Evolutionary conservation across 306 rosid genomes (phyloP), one percentile per base, ranked within the genome.

Genomic region (Nissolia schottii): DNA sequence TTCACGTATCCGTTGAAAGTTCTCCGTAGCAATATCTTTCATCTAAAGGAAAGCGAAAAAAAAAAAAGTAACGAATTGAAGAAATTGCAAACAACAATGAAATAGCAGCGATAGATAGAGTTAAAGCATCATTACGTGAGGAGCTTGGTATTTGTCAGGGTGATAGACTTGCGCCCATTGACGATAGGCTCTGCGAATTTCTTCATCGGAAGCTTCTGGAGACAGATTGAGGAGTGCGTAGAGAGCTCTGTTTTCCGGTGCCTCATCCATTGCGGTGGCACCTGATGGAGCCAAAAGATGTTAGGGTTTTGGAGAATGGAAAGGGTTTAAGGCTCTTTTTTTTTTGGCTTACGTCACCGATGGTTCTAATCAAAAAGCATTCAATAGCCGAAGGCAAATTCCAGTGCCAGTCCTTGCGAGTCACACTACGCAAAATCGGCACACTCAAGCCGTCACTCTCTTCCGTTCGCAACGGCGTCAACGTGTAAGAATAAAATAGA

Each of bases 91-190:
- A 41, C 16, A 48, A 63, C 1, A 62, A 64, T 1, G 8, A 23
- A 67, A 25, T 31, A 79, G 15, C 28, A 19, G 5, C n/a, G 14
- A 11, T 32, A 46, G n/a, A 65, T 24, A 18, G 3, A 24, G 5
- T 4, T 46, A 24, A 50, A 1, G 59, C 70, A 69, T n/a, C n/a
- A n/a, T n/a, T 86, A 93, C 98, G 20, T 87, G 93, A 48, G 92
- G 90, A 61, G 91, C 79, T 86, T 85, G 99, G 82, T 89, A 88
- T 73, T 94, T 94, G 41, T 94, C 99, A 9, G 99, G 99, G 63
- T 94, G 99, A 66, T 94, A 94, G 13, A 76, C 84, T 80, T 94
- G 99, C 2, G 99, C 97, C 99, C 99, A 91, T 77, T 94, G 99
- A 49, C 97, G 90, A 82, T 94, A 94, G 27, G 99, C 94, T 85